Conservation (phyloP, 2,329 filamentous ascomycete genomes). For the Arthrinium phaeospermum region DNA sequence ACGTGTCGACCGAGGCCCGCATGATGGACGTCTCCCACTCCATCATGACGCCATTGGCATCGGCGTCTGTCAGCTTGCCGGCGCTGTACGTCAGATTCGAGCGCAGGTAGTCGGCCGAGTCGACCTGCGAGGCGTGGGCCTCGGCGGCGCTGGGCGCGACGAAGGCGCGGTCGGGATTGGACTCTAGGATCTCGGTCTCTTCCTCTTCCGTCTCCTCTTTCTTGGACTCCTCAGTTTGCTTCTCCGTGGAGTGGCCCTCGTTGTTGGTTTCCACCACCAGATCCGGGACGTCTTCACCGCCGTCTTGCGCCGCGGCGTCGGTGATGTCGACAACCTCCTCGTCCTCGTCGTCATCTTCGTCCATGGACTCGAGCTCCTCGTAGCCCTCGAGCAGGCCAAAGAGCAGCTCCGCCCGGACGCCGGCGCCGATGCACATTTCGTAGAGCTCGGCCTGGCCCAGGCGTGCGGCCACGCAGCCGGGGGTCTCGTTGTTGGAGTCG, state of each 20-base stretch:
- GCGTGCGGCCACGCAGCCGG: conserved; percentile 80
- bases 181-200: conserved; percentile 34
- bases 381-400: conserved; percentile 84
- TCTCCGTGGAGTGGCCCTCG: conserved; percentile 23
- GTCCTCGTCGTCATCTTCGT: conserved; percentile 50
- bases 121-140: conserved; percentile 54
- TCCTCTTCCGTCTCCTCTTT: conserved; percentile 33
- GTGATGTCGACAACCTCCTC: conserved; percentile 42
- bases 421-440: conserved; percentile 83
- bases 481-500: conserved; percentile 84
- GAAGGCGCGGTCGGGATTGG: conserved; percentile 39
- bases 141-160: conserved; percentile 39
- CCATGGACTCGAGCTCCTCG: conserved; percentile 68
- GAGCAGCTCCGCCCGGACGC: conserved; percentile 87
- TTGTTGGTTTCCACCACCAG: conserved; percentile 25
- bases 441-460: conserved; percentile 77
- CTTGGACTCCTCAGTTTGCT: conserved; percentile 27
- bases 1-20: conserved; percentile 73
- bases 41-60: conserved; percentile 92
- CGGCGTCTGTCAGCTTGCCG: conserved; percentile 73
- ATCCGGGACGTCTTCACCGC: conserved; percentile 40
- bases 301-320: conserved; percentile 36
- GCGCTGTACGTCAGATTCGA: conserved; percentile 69
- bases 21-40: conserved; percentile 89
- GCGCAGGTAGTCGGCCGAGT: conserved; percentile 71